These are phyloP conservation scores for Ganoderma resinaceum DNA, from an alignment of 1,284 basidiomycete species.

Conservation along the genomic window DNA sequence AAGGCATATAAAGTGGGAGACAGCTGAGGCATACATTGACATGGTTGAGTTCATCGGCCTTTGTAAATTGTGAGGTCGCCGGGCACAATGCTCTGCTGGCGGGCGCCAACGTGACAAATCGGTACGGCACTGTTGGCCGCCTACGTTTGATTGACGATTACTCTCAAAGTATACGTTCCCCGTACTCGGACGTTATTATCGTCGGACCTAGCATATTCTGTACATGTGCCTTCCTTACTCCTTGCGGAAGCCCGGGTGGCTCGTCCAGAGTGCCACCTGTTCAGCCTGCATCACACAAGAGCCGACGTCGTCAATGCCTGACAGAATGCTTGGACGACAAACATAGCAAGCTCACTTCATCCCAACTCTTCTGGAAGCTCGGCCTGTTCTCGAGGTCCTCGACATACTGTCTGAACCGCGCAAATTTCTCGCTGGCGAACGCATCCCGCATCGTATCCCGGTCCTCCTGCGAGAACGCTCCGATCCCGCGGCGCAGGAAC, in stretches of 20 bases:
- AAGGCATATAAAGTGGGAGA: no score
- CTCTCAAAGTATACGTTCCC: no score
- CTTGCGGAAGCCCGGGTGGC: background rate
- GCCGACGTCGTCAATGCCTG: background rate
- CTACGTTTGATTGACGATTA: no score
- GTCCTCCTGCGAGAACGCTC: constrained; percentile 38
- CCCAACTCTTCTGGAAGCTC: constrained; percentile 41
- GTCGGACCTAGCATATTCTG: background rate
- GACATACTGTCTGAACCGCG: constrained; percentile 41
- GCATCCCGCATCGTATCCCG: constrained; percentile 37
- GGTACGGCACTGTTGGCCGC: no score
- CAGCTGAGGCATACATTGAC: no score
- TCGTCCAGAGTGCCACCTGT: background rate
- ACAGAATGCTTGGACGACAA: background rate
- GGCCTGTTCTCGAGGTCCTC: constrained; percentile 39
- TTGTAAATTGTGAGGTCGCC: no score
- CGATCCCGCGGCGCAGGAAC: constrained; percentile 39
- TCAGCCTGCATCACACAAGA: background rate
- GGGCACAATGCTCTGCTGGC: no score
- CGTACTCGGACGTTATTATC: background rate
- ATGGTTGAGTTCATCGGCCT: no score
- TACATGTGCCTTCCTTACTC: background rate
- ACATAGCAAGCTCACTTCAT: constrained; percentile 33
- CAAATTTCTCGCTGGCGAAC: constrained; percentile 38
- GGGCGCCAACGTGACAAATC: no score